A percentile compares a stretch with the other conserved stretches of the same genome.
phyloP scores from a whole-genome alignment of 768 basidiomycete genomes.

The Chlorophyllum brunneum region DNA sequence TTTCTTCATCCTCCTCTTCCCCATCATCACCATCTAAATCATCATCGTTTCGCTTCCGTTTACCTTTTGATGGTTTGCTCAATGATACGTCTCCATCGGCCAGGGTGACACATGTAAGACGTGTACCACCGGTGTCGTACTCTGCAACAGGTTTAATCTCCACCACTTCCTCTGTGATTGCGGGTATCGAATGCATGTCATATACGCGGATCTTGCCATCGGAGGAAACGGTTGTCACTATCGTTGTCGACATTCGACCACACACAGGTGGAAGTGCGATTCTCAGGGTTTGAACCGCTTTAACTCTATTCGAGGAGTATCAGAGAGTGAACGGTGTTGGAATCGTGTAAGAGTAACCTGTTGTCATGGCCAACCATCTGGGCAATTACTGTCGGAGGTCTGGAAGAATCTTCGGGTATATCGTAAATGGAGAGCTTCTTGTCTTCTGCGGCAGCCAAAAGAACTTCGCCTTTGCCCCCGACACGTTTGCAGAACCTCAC shows the following conservation, averaged over 20 bases:
- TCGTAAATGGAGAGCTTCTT: conserved; percentile 81
- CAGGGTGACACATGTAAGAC: conserved; percentile 65
- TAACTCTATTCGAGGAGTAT: conserved; percentile 50
- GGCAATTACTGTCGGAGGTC: conserved; percentile 58
- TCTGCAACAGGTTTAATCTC: conserved; percentile 53
- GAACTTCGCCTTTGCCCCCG: conserved; percentile 54
- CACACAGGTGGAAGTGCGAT: conserved; percentile 50
- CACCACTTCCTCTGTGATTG: conserved; percentile 17
- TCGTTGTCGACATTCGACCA: conserved; percentile 44
- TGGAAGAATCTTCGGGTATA: conserved; percentile 40
- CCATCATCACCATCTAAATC: conserved; percentile 19
- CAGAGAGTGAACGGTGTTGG: conserved; percentile 8
- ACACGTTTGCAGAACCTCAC: conserved; percentile 68
- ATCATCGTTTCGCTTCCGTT: conserved; percentile 24
- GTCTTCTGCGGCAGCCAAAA: conserved; percentile 88
- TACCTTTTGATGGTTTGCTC: conserved; percentile 14
- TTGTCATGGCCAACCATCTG: conserved; percentile 79
- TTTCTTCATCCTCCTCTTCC: conserved; percentile 22
- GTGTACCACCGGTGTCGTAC: conserved; percentile 84
- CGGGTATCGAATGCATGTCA: conserved; percentile 55
- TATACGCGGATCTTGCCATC: conserved; percentile 84
- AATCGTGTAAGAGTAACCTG: conserved; percentile 44
- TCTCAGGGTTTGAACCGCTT: conserved; percentile 66
- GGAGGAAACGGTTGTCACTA: conserved; percentile 79
- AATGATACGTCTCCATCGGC: conserved; percentile 27